Evolutionary conservation across 352 stramenopile species (phyloP), one percentile per base, ranked within the genome.

Genomic region (Globisporangium perplexum): DNA sequence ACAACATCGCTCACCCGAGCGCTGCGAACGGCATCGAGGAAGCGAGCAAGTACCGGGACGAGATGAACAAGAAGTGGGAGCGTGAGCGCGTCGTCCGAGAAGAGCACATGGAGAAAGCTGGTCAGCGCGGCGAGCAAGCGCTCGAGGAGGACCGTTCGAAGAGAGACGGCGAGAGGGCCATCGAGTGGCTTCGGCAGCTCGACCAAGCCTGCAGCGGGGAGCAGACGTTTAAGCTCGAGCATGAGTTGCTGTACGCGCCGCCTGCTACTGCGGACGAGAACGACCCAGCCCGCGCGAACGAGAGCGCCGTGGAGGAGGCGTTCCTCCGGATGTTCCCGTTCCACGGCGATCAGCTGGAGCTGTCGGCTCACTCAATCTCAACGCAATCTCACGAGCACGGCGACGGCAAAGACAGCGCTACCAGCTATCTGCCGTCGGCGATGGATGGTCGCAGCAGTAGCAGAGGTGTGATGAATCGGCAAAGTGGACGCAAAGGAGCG

Each of bases 121-220:
- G 43, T 4, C 47, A 71, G 7, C 70, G 81, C 20, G 81, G 77
- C 0, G 54, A 62, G 45, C 22, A 60, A 4, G 81, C 77, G 4
- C 36, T 74, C 12, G 50, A 78, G 10, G 30, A 63, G 7, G 53
- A 74, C 11, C 55, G 62, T 30, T 71, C 66, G 4, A 69, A 59
- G 6, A 50, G 70, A 17, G 59, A 77, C 23, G 77, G 72, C 7
- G 58, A 71, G 36, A 59, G 75, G 24, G 72, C 68, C 2, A 47
- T 91, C 26, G 59, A 82, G 42, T 88, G 76, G 76, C 59, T 91
- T 4, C 55, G 65, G 7, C 45, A 72, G 10, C 52, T 86, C n/a
- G 71, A 89, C 49, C 69, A 71, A n/a, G 62, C 68, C 22, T 62
- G 74, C 20, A 60, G 75, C 14, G 48, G 54, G 14, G 58, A 63